Evolutionary conservation across 306 rosid species (phyloP).

Genomic region (Canavalia ensiformis): DNA sequence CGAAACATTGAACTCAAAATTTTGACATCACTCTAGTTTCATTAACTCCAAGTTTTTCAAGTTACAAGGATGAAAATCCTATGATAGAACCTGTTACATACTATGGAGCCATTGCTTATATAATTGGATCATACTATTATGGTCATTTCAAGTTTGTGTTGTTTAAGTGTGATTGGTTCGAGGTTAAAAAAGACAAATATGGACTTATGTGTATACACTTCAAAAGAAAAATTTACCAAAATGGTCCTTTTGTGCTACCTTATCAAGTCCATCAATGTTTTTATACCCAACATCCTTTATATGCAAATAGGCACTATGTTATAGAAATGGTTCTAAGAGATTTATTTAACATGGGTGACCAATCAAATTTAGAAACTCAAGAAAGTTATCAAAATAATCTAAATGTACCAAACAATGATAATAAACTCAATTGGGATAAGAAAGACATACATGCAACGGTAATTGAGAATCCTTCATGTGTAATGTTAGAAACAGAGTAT

Average conservation of each 20-base stretch:
- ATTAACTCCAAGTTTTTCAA: neutral
- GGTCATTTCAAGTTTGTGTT: too few relatives aligned
- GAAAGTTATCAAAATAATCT: neutral
- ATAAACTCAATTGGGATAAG: neutral
- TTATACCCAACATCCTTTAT: too few relatives aligned
- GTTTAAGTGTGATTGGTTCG: slow-evolving; percentile 5
- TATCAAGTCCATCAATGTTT: slow-evolving; percentile 27
- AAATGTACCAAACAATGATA: neutral
- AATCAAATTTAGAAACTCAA: neutral
- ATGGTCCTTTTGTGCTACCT: slow-evolving; percentile 10
- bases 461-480: too few relatives aligned
- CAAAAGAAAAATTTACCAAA: neutral
- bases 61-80: too few relatives aligned
- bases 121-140: too few relatives aligned
- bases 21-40: too few relatives aligned
- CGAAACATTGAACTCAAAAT: neutral
- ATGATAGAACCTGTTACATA: too few relatives aligned
- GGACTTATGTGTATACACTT: neutral
- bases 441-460: neutral
- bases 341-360: neutral
- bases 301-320: neutral
- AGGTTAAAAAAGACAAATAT: neutral
- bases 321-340: neutral
- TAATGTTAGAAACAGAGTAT: too few relatives aligned
- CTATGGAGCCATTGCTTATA: too few relatives aligned